Evolutionary conservation across 1,284 basidiomycete genomes (phyloP).

Genomic region (Trichosporon ovoides): DNA sequence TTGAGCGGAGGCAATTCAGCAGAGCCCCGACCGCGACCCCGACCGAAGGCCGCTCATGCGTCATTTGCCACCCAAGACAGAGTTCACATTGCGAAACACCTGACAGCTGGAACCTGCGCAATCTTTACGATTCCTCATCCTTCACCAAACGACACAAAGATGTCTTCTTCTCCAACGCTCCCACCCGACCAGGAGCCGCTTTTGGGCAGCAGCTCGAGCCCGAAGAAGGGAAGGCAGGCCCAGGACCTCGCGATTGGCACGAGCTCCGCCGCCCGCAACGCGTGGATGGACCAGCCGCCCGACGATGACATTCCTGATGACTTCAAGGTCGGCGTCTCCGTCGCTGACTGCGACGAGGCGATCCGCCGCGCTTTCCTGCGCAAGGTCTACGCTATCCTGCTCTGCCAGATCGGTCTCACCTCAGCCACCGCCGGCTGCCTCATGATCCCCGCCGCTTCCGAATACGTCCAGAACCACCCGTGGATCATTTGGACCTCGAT

Average conservation of each 20-base stretch:
- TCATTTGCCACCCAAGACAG: neutral
- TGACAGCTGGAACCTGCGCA: neutral
- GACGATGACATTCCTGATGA: conserved; percentile 45
- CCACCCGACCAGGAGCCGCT: conserved; percentile 26
- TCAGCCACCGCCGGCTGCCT: conserved; percentile 31
- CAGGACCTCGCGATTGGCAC: conserved; percentile 7
- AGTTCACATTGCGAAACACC: neutral
- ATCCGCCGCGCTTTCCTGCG: conserved; percentile 48
- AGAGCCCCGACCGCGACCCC: too few species aligned
- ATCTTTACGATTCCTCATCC: neutral
- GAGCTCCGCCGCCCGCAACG: conserved; percentile 22
- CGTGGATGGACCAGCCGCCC: conserved; percentile 43
- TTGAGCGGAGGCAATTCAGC: neutral
- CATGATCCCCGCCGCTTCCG: conserved; percentile 28
- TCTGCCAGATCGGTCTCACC: conserved; percentile 42
- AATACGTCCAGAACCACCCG: conserved; percentile 39
- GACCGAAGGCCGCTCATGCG: too few species aligned
- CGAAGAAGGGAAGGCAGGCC: conserved; percentile 12
- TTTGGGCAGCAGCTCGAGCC: conserved; percentile 19
- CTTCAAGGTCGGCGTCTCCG: conserved; percentile 47
- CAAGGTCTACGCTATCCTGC: conserved; percentile 47
- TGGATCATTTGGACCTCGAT: conserved; percentile 47
- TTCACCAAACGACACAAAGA: neutral
- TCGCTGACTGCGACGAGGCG: conserved; percentile 45
- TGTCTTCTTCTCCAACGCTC: conserved; percentile 32